Evolutionary conservation across 2,329 filamentous ascomycete species (phyloP).

Genomic region (Calonectria hawksworthii): DNA sequence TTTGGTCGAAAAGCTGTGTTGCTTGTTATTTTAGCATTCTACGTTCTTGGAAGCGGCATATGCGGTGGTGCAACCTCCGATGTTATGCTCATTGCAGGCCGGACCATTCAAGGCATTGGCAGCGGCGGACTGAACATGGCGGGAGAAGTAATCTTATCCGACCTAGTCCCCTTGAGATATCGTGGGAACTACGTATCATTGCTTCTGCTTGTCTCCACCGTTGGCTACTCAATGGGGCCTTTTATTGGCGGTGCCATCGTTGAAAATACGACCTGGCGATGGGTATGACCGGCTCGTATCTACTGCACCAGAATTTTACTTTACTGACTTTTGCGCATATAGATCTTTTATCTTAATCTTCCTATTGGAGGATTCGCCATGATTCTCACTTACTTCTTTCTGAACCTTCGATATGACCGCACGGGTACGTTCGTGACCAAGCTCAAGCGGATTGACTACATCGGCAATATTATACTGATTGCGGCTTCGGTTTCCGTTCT

Average conservation of each 20-base stretch:
- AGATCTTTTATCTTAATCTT: constrained; percentile 60
- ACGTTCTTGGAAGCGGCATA: constrained; percentile 65
- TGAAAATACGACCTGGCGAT: constrained; percentile 54
- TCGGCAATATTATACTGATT: constrained; percentile 59
- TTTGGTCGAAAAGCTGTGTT: constrained; percentile 63
- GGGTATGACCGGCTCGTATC: constrained; percentile 36
- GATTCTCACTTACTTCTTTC: constrained; percentile 49
- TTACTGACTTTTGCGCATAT: background rate
- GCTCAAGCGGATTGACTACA: constrained; percentile 56
- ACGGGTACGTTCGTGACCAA: constrained; percentile 40
- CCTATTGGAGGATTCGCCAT: constrained; percentile 54
- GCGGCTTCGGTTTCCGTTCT: constrained; percentile 55
- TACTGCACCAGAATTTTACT: background rate
- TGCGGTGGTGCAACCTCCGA: constrained; percentile 56
- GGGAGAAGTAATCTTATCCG: constrained; percentile 52
- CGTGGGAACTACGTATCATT: constrained; percentile 58
- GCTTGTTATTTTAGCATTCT: constrained; percentile 58
- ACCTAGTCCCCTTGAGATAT: constrained; percentile 64
- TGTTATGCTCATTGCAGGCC: constrained; percentile 58
- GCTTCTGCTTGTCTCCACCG: constrained; percentile 47
- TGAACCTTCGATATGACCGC: constrained; percentile 52
- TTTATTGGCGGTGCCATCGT: constrained; percentile 49
- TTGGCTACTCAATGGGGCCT: constrained; percentile 53
- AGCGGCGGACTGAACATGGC: constrained; percentile 49
- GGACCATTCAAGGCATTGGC: constrained; percentile 58